Evolutionary conservation across 2,329 filamentous ascomycete genomes (phyloP).

Genomic region (Diatrype stigma): DNA sequence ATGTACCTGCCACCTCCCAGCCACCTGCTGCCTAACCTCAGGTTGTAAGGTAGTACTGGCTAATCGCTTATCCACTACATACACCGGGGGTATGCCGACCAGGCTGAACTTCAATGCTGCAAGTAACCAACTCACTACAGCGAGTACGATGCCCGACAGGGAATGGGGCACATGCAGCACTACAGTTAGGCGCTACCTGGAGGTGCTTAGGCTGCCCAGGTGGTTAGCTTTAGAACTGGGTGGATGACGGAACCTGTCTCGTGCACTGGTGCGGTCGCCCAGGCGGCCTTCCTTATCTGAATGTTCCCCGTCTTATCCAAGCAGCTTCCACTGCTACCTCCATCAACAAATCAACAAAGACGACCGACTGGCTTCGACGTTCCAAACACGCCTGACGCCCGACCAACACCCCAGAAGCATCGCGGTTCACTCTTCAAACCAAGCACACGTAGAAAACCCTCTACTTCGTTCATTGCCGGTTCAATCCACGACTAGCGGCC

Average conservation of each 20-base stretch:
- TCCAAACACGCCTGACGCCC: not conserved
- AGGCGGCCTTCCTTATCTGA: not conserved
- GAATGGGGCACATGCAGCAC: too few species aligned
- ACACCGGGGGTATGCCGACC: too few species aligned
- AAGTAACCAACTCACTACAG: too few species aligned
- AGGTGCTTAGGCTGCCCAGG: too few species aligned
- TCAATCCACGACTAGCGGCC: conserved; percentile 4
- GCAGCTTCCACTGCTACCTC: not conserved
- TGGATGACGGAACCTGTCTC: not conserved
- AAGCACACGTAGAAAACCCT: not conserved
- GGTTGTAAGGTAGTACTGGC: too few species aligned
- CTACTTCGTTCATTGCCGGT: not conserved
- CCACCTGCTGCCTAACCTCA: too few species aligned
- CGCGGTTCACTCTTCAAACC: not conserved
- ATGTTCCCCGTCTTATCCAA: not conserved
- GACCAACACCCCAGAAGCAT: not conserved
- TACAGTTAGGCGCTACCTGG: too few species aligned
- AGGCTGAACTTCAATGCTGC: too few species aligned
- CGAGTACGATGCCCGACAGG: too few species aligned
- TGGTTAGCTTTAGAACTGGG: too few species aligned
- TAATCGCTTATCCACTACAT: too few species aligned
- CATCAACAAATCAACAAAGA: not conserved
- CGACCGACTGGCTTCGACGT: not conserved
- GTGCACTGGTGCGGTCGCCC: not conserved
- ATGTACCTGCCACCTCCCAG: too few species aligned